These are phyloP conservation scores for Xerocomus minutiporus DNA, from an alignment of 1,284 basidiomycete genomes.

Conservation along the genomic window DNA sequence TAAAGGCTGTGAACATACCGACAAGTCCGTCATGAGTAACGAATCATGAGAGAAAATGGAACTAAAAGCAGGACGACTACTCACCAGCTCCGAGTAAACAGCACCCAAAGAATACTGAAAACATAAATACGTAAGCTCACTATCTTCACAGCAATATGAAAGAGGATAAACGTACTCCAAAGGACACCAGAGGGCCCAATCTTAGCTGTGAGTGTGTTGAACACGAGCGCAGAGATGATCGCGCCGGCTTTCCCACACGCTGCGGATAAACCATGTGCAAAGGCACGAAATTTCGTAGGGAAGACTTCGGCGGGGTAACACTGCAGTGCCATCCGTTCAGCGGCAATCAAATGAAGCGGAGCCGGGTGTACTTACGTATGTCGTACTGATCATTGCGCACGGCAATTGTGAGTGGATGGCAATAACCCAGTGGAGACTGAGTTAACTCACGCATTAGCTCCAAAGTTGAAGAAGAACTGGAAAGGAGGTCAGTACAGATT, in stretches of 20 bases:
- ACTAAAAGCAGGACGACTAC: conserved; percentile 7
- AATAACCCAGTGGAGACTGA: background rate
- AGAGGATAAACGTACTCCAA: conserved; percentile 51
- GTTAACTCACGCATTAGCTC: conserved; percentile 70
- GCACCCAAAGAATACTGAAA: conserved; percentile 56
- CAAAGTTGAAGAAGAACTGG: conserved; percentile 76
- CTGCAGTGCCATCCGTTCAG: conserved; percentile 27
- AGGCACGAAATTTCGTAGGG: conserved; percentile 78
- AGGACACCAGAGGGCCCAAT: conserved; percentile 60
- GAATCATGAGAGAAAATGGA: background rate
- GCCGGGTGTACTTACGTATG: conserved; percentile 41
- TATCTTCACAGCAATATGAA: conserved; percentile 17
- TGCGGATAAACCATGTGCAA: conserved; percentile 78
- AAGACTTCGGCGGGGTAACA: conserved; percentile 83
- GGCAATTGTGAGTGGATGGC: conserved; percentile 5
- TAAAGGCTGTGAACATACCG: conserved; percentile 39
- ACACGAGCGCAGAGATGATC: conserved; percentile 77
- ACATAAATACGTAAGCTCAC: conserved; percentile 8
- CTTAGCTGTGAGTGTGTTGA: conserved; percentile 62
- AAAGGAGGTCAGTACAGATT: background rate
- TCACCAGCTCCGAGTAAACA: conserved; percentile 51
- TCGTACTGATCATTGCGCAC: conserved; percentile 37
- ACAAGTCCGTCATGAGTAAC: conserved; percentile 6
- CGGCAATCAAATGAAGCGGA: background rate
- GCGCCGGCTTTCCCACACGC: conserved; percentile 78